phyloP scores from a whole-genome alignment of 2,329 filamentous ascomycete genomes.

The Colletotrichum chrysophilum region DNA sequence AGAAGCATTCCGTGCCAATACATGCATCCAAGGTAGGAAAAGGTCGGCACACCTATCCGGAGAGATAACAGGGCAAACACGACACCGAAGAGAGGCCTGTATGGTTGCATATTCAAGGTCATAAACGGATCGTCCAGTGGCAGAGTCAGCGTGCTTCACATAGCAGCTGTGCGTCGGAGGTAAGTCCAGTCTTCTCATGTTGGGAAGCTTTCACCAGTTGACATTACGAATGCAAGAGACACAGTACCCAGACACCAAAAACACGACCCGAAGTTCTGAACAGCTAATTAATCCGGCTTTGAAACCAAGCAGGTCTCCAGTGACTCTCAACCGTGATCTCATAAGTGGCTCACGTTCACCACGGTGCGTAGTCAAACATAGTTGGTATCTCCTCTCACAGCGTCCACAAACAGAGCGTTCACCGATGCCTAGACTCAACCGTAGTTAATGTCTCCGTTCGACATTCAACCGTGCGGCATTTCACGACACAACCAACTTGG shows the following conservation, averaged over 20 bases:
- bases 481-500: background rate
- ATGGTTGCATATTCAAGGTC: background rate
- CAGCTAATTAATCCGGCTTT: background rate
- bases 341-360: background rate
- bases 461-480: background rate
- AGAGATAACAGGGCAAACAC: background rate
- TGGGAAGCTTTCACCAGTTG: background rate
- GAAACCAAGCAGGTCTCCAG: background rate
- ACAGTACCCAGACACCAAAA: background rate
- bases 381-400: background rate
- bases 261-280: background rate
- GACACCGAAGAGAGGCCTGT: background rate
- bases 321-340: background rate
- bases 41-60: background rate
- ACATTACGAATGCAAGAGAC: background rate
- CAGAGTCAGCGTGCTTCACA: background rate
- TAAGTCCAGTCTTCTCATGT: background rate
- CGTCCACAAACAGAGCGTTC: background rate
- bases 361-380: background rate
- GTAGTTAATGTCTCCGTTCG: background rate
- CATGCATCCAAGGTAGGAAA: background rate
- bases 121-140: background rate
- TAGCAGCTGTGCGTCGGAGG: background rate
- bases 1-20: background rate
- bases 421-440: background rate